Percentiles rank a stretch among this genome's conserved stretches.
Conservation (phyloP, 164 flowering plant species). For the Platanus orientalis region DNA sequence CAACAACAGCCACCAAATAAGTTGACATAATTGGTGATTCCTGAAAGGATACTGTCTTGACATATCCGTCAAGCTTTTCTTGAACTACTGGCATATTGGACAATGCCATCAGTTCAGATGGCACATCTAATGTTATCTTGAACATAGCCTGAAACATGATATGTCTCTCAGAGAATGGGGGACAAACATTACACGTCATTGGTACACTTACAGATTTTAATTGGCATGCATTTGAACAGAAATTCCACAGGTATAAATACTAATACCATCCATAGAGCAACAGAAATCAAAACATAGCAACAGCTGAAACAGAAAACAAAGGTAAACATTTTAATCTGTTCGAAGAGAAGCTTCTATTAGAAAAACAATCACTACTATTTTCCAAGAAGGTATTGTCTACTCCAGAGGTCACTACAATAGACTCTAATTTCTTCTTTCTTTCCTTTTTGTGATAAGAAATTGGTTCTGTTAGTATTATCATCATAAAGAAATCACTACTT, state of each 20-base stretch:
- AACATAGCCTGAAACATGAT: slow-evolving; percentile 73
- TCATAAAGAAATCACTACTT: too few species aligned
- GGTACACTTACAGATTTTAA: too few species aligned
- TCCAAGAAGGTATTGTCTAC: too few species aligned
- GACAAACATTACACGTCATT: neutral
- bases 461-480: too few species aligned
- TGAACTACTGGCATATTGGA: slow-evolving; percentile 89
- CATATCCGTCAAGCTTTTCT: slow-evolving; percentile 58
- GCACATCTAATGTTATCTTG: slow-evolving; percentile 79
- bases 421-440: too few species aligned
- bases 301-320: too few species aligned
- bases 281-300: too few species aligned
- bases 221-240: neutral
- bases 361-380: too few species aligned
- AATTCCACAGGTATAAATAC: neutral
- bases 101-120: slow-evolving; percentile 75
- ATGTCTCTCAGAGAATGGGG: neutral
- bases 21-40: slow-evolving; percentile 97
- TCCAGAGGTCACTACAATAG: too few species aligned
- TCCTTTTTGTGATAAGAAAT: too few species aligned
- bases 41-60: slow-evolving; percentile 64
- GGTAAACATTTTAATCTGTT: too few species aligned
- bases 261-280: neutral
- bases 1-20: slow-evolving; percentile 87
- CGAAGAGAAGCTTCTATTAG: too few species aligned